These are phyloP conservation scores for Lablab purpureus DNA, from an alignment of 306 rosid species.

Conservation along the genomic window DNA sequence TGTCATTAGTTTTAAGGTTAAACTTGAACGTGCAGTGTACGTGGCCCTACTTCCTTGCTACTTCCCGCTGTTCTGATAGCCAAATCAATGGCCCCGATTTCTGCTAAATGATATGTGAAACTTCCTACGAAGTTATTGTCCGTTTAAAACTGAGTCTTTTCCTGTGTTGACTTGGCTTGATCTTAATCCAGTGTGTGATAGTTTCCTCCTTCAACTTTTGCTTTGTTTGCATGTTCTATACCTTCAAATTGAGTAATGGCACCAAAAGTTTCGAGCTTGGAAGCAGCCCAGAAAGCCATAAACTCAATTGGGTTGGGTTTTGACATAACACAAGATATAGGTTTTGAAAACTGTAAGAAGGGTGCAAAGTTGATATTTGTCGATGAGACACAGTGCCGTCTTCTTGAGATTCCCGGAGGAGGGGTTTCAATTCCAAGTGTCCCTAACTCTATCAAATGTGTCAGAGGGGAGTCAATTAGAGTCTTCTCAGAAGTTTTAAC, in stretches of 20 bases:
- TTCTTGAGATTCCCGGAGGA: conserved; percentile 73
- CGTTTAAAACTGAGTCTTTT: neutral
- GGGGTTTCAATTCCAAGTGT: conserved; percentile 70
- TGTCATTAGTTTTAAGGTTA: no score
- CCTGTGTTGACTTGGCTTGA: conserved; percentile 15
- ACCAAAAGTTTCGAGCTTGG: conserved; percentile 51
- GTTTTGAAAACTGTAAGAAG: conserved; percentile 54
- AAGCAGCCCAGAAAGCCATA: conserved; percentile 67
- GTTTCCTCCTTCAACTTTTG: neutral
- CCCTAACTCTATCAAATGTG: conserved; percentile 71
- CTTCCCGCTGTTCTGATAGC: conserved; percentile 1
- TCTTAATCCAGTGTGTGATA: neutral
- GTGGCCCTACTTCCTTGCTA: neutral
- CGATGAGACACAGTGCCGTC: conserved; percentile 41
- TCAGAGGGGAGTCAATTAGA: conserved; percentile 72
- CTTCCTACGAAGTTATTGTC: neutral
- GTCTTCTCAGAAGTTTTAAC: conserved; percentile 75
- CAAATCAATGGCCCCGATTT: neutral
- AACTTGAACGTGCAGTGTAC: no score
- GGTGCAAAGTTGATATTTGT: conserved; percentile 67
- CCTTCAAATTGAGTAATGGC: conserved; percentile 59
- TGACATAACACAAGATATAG: conserved; percentile 51
- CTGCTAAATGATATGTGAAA: neutral
- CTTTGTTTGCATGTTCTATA: neutral
- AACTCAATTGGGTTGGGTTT: conserved; percentile 73